A percentile compares a stretch with the other conserved stretches of the same genome.
Evolutionary conservation across 352 stramenopile genomes (phyloP).

Genomic region (Pythium scleroteichum): DNA sequence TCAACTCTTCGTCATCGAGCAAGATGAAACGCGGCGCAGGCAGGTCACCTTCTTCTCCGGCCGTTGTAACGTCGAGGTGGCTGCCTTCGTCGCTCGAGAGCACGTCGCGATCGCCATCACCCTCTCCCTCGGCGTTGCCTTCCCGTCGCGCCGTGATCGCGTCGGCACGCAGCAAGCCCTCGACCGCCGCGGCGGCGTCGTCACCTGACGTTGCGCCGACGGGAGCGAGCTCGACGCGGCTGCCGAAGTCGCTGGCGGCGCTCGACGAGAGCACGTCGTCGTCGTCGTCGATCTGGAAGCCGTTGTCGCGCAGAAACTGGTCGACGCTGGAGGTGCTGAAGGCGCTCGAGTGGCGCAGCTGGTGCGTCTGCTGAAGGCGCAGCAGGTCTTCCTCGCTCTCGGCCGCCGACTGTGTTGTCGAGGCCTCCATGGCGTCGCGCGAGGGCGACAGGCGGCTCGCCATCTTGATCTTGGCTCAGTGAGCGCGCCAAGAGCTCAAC

Average conservation of each 20-base stretch:
- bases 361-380: conserved; percentile 18
- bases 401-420: conserved; percentile 30
- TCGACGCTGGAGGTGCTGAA: conserved; percentile 77
- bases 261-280: conserved; percentile 38
- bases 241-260: conserved; percentile 12
- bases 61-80: conserved; percentile 24
- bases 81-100: conserved; percentile 40
- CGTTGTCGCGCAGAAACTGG: conserved; percentile 78
- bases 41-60: conserved; percentile 33
- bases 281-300: conserved; percentile 53
- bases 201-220: neutral
- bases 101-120: conserved; percentile 32
- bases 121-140: conserved; percentile 22
- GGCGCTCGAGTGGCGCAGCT: conserved; percentile 27
- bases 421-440: conserved; percentile 16
- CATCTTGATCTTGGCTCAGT: conserved; percentile 12
- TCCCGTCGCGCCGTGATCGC: conserved; percentile 1
- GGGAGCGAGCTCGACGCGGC: neutral
- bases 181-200: conserved; percentile 2
- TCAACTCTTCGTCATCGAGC: conserved; percentile 53
- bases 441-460: neutral
- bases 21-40: conserved; percentile 61
- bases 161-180: conserved; percentile 12
- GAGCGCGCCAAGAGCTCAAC: conserved; percentile 1
- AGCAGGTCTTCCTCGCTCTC: conserved; percentile 32